Evolutionary conservation across 2,329 filamentous ascomycete genomes (phyloP), one percentile per base, ranked within the genome.

Genomic region (Cadophora malorum): DNA sequence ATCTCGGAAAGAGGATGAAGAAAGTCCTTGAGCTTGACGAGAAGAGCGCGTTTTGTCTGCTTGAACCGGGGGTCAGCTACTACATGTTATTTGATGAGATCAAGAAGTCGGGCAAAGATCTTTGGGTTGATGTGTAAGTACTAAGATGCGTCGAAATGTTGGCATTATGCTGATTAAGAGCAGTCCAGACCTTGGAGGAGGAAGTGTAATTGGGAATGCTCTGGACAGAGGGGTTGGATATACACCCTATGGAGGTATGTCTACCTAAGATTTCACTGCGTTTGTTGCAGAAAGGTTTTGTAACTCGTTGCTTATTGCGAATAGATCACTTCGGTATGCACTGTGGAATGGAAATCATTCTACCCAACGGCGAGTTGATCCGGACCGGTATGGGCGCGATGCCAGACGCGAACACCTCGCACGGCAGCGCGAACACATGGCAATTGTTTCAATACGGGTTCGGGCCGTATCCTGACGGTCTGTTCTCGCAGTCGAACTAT

Each of bases 31-130:
- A 84, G 52, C 80, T 87, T 14, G 81, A 85, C 71, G 80, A 79
- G 0, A 80, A 84, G 16, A 81, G 81, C 49, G 82, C 81, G 19
- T 84, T 80, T 64, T 83, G 80, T 63, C 76, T 87, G 0, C 80
- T 88, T 6, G 85, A 87, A 72, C 85, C 85, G 0, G 85, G 85
- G 0, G 85, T 87, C 0, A 83, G 83, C 0, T 87, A 82, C 72
- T 81, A 82, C 64, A 80, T 80, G 25, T 77, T 87, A 6, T 81
- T 86, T 68, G 79, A 86, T 23, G 79, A 82, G 56, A 76, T 85
- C n/a, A 75, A 80, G 69, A 78, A 79, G n/a, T 61, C 60, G 33
- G 65, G 65, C n/a, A 49, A 60, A n/a, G 52, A 65, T 25, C 47
- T 70, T 14, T 70, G 68, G 68, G 61, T 70, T 58, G 68, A 70